phyloP scores from a whole-genome alignment of 1,139 yeast species.

The Groenewaldozyma sp. region DNA sequence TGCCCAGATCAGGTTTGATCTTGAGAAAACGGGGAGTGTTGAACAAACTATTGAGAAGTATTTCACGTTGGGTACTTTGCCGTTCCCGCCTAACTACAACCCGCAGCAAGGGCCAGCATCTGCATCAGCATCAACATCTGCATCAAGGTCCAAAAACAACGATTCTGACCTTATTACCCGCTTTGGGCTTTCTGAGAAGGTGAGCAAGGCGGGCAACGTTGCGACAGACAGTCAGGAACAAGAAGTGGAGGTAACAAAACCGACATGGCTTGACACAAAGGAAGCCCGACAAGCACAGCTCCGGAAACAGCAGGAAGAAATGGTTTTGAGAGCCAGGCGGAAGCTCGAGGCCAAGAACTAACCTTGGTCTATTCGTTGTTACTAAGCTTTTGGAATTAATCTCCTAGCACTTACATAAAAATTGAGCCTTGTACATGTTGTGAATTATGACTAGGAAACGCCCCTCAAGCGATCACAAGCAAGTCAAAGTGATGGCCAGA shows the following conservation, averaged over 20 bases:
- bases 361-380: too few species aligned
- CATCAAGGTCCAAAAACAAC: constrained; percentile 6
- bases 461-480: too few species aligned
- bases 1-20: constrained; percentile 50
- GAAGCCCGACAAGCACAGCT: constrained; percentile 35
- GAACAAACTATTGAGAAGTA: constrained; percentile 69
- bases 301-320: constrained; percentile 40
- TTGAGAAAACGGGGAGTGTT: constrained; percentile 66
- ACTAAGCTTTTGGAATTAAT: too few species aligned
- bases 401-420: too few species aligned
- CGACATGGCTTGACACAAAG: constrained; percentile 33
- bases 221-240: constrained; percentile 7
- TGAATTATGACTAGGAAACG: too few species aligned
- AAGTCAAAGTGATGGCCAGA: too few species aligned
- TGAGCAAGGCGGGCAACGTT: constrained; percentile 7
- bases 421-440: too few species aligned
- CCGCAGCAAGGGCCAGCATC: constrained; percentile 1
- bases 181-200: constrained; percentile 19
- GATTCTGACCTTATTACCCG: constrained; percentile 20
- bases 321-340: constrained; percentile 43
- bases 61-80: constrained; percentile 55
- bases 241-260: constrained; percentile 13
- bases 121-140: constrained; percentile 7
- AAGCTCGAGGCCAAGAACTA: constrained; percentile 28
- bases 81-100: constrained; percentile 46